Base-by-base conservation (phyloP, 495 filamentous ascomycete species). In the Peziza echinospora region DNA sequence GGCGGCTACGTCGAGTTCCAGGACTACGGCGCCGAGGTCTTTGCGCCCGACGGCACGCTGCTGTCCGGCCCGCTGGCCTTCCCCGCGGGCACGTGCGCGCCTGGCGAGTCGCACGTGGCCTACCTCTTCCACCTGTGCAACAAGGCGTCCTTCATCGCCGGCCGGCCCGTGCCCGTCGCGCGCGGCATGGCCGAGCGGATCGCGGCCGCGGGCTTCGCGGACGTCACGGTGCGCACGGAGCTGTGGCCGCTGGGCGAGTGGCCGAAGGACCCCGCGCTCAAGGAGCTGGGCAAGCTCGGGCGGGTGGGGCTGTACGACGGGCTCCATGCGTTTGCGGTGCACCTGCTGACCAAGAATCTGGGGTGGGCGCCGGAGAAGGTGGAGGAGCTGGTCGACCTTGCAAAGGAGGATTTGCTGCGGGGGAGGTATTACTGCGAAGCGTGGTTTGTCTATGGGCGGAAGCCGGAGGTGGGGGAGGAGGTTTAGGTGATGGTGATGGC, bases 171-270 rank as follows among this genome's bases (percentile, higher is more conserved):
- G 51, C 64, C 62, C 9, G 61, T 67, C 45, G 60, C 67, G 3
- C 61, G 63, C 54, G 61, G 61, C 13, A 53, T 73, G 41, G 43
- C 52, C 51, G 26, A 58, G 58, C 13, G 67, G 61, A 59, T 65
- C 54, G 62, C 62, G 47, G 64, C 72, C 21, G 62, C 71, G 0
- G 75, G 76, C 1, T 82, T 78, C 52, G 63, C 68, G 19, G 69
- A 76, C 49, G 65, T 78, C 16, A 52, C 70, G 16, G 64, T 72
- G 51, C 56, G 57, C 26, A 37, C 65, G 10, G 64, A 60, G 44
- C 73, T 75, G 53, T 60, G 71, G 22, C 77, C 77, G 3, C 58
- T 65, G 7, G 77, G 75, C 24, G 60, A 67, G 6, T 77, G 73
- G 75, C 65, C 76, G 0, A 64, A 64, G 43, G 70, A 82, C 51